Evolutionary conservation across 1,139 yeast genomes (phyloP).

Genomic region (Ogataea hybrid): DNA sequence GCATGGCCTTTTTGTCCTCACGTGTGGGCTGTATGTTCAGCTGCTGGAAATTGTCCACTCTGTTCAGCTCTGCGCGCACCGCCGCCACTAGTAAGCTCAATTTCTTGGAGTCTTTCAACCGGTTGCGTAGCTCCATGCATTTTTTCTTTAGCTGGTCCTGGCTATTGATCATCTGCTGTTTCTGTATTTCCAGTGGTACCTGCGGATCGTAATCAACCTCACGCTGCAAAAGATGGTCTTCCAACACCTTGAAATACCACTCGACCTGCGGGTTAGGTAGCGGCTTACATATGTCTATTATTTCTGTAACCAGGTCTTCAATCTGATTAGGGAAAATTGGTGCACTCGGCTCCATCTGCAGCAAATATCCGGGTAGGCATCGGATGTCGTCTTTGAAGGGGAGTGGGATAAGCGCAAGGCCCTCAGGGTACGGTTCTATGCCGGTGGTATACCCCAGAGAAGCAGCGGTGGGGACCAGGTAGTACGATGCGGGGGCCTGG

Average conservation of each 20-base stretch:
- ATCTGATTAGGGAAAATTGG: constrained; percentile 19
- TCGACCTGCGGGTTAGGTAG: constrained; percentile 60
- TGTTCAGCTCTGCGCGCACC: constrained; percentile 25
- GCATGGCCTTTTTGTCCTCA: constrained; percentile 23
- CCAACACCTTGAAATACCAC: constrained; percentile 62
- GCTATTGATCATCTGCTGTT: constrained; percentile 32
- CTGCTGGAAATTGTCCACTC: constrained; percentile 25
- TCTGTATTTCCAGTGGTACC: constrained; percentile 13
- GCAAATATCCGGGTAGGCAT: constrained; percentile 40
- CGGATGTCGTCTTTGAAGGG: constrained; percentile 69
- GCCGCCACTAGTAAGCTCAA: constrained; percentile 15
- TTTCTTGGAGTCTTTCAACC: constrained; percentile 10
- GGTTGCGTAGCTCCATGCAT: constrained; percentile 27
- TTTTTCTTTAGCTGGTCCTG: constrained; percentile 35
- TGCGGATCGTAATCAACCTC: constrained; percentile 36
- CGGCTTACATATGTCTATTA: constrained; percentile 20
- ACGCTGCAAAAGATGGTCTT: constrained; percentile 65
- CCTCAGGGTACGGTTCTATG: constrained; percentile 44
- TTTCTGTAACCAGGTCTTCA: constrained; percentile 21
- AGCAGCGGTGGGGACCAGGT: constrained; percentile 53
- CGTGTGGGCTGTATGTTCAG: constrained; percentile 12
- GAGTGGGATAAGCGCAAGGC: constrained; percentile 56
- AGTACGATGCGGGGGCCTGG: constrained; percentile 58
- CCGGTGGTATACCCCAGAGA: constrained; percentile 28
- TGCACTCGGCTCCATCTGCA: constrained; percentile 15